A percentile compares a stretch with the other conserved stretches of the same genome.
phyloP scores from a whole-genome alignment of 2,329 filamentous ascomycete species.

The Penicillium sp. region DNA sequence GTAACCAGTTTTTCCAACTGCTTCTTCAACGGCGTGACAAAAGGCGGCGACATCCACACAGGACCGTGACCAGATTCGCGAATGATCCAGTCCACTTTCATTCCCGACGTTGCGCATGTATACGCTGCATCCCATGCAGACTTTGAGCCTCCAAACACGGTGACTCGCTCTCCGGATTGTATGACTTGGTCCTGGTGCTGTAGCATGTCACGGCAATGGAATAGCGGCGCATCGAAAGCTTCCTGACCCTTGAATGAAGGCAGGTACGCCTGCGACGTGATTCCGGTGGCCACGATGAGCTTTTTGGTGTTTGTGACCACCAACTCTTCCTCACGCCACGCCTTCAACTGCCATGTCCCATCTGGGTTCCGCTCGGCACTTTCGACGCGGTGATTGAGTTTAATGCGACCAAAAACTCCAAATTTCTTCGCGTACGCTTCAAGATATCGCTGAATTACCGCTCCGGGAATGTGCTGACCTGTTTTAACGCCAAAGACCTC shows the following conservation, averaged over 20 bases:
- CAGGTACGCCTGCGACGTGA: constrained; percentile 56
- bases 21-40: constrained; percentile 64
- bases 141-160: constrained; percentile 59
- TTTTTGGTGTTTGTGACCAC: constrained; percentile 35
- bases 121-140: constrained; percentile 63
- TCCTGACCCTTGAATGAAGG: constrained; percentile 53
- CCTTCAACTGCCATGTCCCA: constrained; percentile 40
- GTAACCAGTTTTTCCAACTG: constrained; percentile 66
- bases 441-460: constrained; percentile 55
- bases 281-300: constrained; percentile 59
- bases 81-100: constrained; percentile 44
- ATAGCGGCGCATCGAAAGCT: constrained; percentile 50
- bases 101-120: constrained; percentile 51
- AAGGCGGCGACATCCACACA: constrained; percentile 42
- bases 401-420: constrained; percentile 46
- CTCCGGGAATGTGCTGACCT: constrained; percentile 58
- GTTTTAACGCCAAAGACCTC: constrained; percentile 47
- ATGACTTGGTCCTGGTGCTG: constrained; percentile 31
- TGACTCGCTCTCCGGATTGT: constrained; percentile 26
- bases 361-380: background rate
- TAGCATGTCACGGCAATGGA: constrained; percentile 56
- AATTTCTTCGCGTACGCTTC: constrained; percentile 53
- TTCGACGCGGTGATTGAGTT: constrained; percentile 16
- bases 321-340: background rate
- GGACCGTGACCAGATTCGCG: constrained; percentile 40